These are phyloP conservation scores for Acanthamoeba castellanii DNA, from an alignment of 208 protist genomes.

Conservation along the genomic window DNA sequence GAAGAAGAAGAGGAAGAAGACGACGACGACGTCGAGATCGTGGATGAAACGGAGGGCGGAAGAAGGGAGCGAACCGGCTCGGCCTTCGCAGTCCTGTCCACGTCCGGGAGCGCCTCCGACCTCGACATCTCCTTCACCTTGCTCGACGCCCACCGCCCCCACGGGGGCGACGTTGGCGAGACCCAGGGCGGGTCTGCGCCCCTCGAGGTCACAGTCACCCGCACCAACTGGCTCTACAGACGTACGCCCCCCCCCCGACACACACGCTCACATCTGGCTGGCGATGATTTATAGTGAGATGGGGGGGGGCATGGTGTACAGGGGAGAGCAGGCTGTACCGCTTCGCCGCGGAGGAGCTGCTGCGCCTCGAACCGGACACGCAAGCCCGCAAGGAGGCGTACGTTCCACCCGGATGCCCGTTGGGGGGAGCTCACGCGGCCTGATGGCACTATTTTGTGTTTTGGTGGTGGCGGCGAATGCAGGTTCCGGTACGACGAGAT, in stretches of 20 bases:
- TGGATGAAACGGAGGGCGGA: too few relatives aligned
- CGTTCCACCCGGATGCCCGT: too few relatives aligned
- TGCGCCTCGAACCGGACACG: background rate
- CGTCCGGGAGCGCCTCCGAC: background rate
- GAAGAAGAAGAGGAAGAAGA: background rate
- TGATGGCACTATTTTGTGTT: background rate
- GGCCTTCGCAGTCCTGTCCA: background rate
- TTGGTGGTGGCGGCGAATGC: background rate
- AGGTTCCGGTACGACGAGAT: background rate
- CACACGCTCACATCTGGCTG: background rate
- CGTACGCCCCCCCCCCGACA: background rate
- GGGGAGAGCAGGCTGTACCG: background rate
- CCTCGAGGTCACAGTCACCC: background rate
- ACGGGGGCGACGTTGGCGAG: background rate
- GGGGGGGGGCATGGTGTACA: background rate
- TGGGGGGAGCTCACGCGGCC: background rate
- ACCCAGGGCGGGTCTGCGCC: too few relatives aligned
- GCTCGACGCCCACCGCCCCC: background rate
- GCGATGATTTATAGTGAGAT: background rate
- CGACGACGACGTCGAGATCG: background rate
- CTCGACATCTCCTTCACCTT: conserved; percentile 23
- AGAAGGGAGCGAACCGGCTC: background rate
- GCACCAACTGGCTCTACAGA: conserved; percentile 2
- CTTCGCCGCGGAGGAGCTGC: background rate
- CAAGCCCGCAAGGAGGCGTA: background rate